Evolutionary conservation across 176 grass and related monocot species (phyloP).

Genomic region (Miscanthus lutarioriparius): DNA sequence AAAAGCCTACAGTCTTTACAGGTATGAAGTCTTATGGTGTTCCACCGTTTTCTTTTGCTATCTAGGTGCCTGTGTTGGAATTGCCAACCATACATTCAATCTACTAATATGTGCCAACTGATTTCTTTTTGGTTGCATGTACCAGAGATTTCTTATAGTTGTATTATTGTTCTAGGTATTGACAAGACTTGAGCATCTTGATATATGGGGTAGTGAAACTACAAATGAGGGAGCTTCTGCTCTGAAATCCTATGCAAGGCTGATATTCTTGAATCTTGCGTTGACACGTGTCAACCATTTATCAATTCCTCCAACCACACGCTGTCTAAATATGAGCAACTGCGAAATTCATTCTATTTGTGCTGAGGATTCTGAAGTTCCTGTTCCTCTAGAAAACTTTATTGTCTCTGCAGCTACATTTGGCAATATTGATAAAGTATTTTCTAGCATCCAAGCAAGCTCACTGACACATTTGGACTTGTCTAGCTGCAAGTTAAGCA

Average conservation of each 20-base stretch:
- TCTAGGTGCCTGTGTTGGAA: neutral
- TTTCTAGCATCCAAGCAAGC: constrained; percentile 53
- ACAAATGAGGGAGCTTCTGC: constrained; percentile 60
- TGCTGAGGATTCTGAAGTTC: constrained; percentile 34
- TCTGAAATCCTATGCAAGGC: constrained; percentile 57
- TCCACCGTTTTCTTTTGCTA: neutral
- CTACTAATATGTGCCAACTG: neutral
- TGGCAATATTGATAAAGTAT: constrained; percentile 53
- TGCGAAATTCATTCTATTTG: constrained; percentile 73
- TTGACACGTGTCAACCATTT: constrained; percentile 71
- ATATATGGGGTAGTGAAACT: constrained; percentile 85
- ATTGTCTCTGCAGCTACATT: constrained; percentile 45
- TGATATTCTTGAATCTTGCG: constrained; percentile 74
- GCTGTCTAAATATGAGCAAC: constrained; percentile 77
- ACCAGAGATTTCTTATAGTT: neutral
- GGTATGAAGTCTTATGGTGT: constrained; percentile 33
- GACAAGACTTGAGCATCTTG: constrained; percentile 73
- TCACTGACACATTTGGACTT: constrained; percentile 67
- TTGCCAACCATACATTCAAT: neutral
- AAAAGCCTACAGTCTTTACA: constrained; percentile 61
- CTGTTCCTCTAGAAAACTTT: constrained; percentile 52
- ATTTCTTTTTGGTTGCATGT: neutral
- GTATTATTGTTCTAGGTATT: constrained; percentile 58
- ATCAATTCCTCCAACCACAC: constrained; percentile 50
- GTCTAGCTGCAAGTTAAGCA: constrained; percentile 54